Percentiles rank a stretch among this genome's conserved stretches.
phyloP scores from a whole-genome alignment of 164 flowering plant species.

The Echeveria elegans region DNA sequence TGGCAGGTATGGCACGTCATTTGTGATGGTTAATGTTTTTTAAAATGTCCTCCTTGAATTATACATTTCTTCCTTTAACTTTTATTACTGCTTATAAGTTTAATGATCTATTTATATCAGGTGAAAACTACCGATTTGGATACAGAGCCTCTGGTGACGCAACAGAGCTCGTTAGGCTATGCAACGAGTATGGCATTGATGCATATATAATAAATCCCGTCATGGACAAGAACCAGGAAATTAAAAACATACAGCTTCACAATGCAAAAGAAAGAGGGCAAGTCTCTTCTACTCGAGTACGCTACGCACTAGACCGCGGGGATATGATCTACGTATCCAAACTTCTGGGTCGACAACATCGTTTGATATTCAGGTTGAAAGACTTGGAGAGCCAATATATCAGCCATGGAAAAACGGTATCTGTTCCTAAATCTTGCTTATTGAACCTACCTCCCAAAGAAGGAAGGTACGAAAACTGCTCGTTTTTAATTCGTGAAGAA shows the following conservation, averaged over 20 bases:
- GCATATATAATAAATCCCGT: slow-evolving; percentile 74
- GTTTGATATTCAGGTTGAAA: slow-evolving; percentile 36
- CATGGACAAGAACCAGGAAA: slow-evolving; percentile 63
- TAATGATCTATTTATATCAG: slow-evolving; percentile 26
- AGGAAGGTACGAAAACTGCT: slow-evolving; percentile 59
- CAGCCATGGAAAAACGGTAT: slow-evolving; percentile 22
- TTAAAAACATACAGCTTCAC: slow-evolving; percentile 9
- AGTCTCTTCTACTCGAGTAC: slow-evolving; percentile 92
- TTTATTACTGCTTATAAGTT: no score
- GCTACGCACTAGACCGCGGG: slow-evolving; percentile 68
- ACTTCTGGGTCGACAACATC: slow-evolving; percentile 83
- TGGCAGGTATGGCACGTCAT: slow-evolving; percentile 51
- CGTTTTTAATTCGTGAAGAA: slow-evolving; percentile 29
- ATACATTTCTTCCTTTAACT: no score
- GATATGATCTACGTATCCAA: slow-evolving; percentile 78
- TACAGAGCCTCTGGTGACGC: slow-evolving; percentile 91
- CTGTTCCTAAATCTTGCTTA: slow-evolving; percentile 46
- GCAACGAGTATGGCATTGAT: slow-evolving; percentile 57
- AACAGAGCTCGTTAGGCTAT: slow-evolving; percentile 55
- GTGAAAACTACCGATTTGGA: slow-evolving; percentile 91
- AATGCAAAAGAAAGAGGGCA: slow-evolving; percentile 69
- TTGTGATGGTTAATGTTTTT: neutral
- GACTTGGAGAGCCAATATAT: slow-evolving; percentile 17
- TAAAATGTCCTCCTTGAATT: no score
- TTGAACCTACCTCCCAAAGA: slow-evolving; percentile 80